Conservation (phyloP, 1,284 basidiomycete genomes). For the Meira nashicola region DNA sequence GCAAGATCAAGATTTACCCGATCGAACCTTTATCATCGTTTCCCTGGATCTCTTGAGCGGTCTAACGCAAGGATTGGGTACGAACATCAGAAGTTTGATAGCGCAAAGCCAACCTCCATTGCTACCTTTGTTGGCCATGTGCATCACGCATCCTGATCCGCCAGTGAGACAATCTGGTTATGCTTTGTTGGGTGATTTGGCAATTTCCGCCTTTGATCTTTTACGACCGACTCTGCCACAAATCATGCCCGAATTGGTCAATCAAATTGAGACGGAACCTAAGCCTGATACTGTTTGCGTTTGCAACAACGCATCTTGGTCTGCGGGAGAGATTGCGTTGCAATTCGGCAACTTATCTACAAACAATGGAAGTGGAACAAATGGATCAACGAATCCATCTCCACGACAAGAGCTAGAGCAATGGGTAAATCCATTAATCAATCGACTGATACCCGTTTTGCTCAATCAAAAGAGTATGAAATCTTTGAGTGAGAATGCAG, state of each 20-base stretch:
- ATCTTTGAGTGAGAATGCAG: constrained; percentile 93
- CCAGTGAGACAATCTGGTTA: constrained; percentile 94
- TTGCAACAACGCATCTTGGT: constrained; percentile 99
- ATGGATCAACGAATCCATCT: constrained; percentile 6
- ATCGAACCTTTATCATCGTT: constrained; percentile 68
- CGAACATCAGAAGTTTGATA: constrained; percentile 55
- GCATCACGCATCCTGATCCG: constrained; percentile 72
- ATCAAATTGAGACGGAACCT: constrained; percentile 84
- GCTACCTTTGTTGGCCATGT: constrained; percentile 43
- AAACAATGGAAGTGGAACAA: constrained; percentile 51
- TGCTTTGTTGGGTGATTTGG: constrained; percentile 93
- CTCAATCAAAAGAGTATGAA: constrained; percentile 84
- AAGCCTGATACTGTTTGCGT: constrained; percentile 89
- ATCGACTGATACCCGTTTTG: constrained; percentile 85
- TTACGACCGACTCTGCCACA: constrained; percentile 71
- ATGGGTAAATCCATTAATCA: constrained; percentile 64
- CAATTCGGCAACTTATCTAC: constrained; percentile 30
- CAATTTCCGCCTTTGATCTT: constrained; percentile 85
- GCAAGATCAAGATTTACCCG: constrained; percentile 40
- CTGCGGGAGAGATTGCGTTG: constrained; percentile 86
- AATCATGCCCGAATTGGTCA: constrained; percentile 83
- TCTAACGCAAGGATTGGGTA: constrained; percentile 86
- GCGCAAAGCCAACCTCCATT: constrained; percentile 39
- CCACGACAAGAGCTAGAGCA: constrained; percentile 29
- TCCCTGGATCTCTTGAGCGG: constrained; percentile 92